These are phyloP conservation scores for Prunus salicina DNA, from an alignment of 306 rosid genomes.

Conservation along the genomic window DNA sequence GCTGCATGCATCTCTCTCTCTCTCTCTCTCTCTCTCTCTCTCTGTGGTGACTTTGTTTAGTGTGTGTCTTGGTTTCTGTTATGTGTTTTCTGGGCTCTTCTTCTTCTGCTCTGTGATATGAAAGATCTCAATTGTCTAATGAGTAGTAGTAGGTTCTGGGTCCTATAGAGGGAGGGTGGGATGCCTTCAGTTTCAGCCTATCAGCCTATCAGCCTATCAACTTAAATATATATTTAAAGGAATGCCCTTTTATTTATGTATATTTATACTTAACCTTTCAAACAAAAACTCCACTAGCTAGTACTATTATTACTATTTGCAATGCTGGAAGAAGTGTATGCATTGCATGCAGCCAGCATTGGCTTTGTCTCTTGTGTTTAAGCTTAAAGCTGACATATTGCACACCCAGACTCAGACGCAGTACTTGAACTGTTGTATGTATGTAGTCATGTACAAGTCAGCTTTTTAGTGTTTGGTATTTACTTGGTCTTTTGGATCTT, in stretches of 20 bases:
- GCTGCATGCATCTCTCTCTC: background rate
- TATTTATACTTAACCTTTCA: background rate
- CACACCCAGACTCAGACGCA: constrained; percentile 9
- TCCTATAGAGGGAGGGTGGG: background rate
- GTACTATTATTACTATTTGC: background rate
- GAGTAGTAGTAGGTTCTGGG: constrained; percentile 24
- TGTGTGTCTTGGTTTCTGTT: constrained; percentile 25
- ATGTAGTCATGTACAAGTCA: constrained; percentile 20
- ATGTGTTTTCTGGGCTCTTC: background rate
- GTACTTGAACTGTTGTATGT: background rate
- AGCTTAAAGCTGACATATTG: constrained; percentile 29
- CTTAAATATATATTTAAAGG: no score
- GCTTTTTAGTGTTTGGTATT: constrained; percentile 17
- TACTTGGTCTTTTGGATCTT: constrained; percentile 22
- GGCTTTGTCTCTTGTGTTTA: constrained; percentile 13
- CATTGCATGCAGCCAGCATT: no score
- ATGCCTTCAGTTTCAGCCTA: no score
- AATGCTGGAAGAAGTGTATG: no score
- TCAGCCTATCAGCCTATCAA: no score
- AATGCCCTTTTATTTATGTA: no score
- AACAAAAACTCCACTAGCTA: background rate
- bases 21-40: constrained; percentile 10
- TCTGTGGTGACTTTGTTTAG: constrained; percentile 11
- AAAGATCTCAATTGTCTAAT: constrained; percentile 35
- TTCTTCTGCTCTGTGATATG: background rate